Evolutionary conservation across 1,284 basidiomycete genomes (phyloP).

Genomic region (Ustilago shanxiensis): DNA sequence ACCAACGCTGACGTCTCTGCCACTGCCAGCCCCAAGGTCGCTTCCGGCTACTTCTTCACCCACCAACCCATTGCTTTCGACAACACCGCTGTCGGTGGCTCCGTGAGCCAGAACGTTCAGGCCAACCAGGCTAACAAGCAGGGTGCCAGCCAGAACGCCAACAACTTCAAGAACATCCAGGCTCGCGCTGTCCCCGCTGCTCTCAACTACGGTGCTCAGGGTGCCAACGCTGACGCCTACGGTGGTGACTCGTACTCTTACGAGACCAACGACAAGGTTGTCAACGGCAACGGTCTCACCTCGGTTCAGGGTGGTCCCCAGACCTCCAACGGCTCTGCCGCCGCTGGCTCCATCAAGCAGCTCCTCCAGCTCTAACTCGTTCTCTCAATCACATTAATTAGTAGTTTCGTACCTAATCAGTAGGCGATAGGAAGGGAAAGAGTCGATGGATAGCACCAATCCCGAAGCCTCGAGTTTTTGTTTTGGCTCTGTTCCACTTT

Average conservation of each 20-base stretch:
- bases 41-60: constrained; percentile 30
- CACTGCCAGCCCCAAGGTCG: constrained; percentile 10
- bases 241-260: constrained; percentile 21
- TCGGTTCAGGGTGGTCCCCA: constrained; percentile 34
- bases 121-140: constrained; percentile 31
- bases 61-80: constrained; percentile 29
- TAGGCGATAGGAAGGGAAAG: not conserved
- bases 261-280: constrained; percentile 37
- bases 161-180: constrained; percentile 9
- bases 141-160: constrained; percentile 19
- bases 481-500: not conserved
- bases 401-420: constrained; percentile 1
- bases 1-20: constrained; percentile 26
- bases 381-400: not conserved
- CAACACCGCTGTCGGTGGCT: constrained; percentile 23
- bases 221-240: constrained; percentile 24
- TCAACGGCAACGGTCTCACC: constrained; percentile 30
- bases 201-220: constrained; percentile 19
- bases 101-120: constrained; percentile 22
- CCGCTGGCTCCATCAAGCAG: constrained; percentile 34
- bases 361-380: constrained; percentile 26
- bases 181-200: constrained; percentile 11
- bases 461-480: constrained; percentile 4
- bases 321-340: constrained; percentile 21
- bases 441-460: not conserved